Percentiles rank a stretch among this genome's conserved stretches.
Conservation (phyloP, 495 filamentous ascomycete species). For the Aspergillus campestris region DNA sequence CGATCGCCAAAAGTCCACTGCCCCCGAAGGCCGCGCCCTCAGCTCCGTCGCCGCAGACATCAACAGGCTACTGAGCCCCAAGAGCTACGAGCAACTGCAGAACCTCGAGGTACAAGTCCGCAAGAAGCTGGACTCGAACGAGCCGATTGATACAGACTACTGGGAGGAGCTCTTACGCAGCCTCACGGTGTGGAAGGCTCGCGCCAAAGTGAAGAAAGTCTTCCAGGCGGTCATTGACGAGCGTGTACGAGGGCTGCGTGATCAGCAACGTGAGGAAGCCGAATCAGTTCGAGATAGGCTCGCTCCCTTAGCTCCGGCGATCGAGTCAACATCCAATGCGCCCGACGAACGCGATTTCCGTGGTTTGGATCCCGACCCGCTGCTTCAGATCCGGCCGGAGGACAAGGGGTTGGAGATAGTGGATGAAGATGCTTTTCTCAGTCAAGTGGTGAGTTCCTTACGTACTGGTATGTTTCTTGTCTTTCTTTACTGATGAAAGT, state of each 20-base stretch:
- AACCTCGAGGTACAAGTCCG: slow-evolving; percentile 76
- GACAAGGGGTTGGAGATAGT: slow-evolving; percentile 56
- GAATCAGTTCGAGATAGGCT: slow-evolving; percentile 50
- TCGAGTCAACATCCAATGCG: slow-evolving; percentile 1
- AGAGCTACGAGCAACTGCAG: slow-evolving; percentile 79
- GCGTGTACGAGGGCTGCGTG: slow-evolving; percentile 56
- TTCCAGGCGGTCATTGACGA: slow-evolving; percentile 71
- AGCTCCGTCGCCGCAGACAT: slow-evolving; percentile 81
- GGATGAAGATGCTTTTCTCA: slow-evolving; percentile 54
- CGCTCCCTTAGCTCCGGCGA: slow-evolving; percentile 31
- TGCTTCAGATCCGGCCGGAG: slow-evolving; percentile 58
- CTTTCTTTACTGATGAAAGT: slow-evolving; percentile 4
- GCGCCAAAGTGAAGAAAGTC: slow-evolving; percentile 73
- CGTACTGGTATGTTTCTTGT: not conserved
- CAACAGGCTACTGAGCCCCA: slow-evolving; percentile 75
- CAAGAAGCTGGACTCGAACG: slow-evolving; percentile 74
- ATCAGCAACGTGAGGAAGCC: slow-evolving; percentile 66
- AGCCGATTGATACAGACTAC: slow-evolving; percentile 93
- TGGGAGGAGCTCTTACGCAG: slow-evolving; percentile 90
- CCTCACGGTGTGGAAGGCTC: slow-evolving; percentile 82
- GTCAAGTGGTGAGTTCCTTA: slow-evolving; percentile 41
- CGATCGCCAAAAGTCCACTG: slow-evolving; percentile 61
- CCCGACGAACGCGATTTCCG: slow-evolving; percentile 16
- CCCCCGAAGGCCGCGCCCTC: slow-evolving; percentile 63
- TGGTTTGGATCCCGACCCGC: slow-evolving; percentile 60